Conservation (phyloP, 2,329 filamentous ascomycete species). For the Cryphonectria nitschkei region DNA sequence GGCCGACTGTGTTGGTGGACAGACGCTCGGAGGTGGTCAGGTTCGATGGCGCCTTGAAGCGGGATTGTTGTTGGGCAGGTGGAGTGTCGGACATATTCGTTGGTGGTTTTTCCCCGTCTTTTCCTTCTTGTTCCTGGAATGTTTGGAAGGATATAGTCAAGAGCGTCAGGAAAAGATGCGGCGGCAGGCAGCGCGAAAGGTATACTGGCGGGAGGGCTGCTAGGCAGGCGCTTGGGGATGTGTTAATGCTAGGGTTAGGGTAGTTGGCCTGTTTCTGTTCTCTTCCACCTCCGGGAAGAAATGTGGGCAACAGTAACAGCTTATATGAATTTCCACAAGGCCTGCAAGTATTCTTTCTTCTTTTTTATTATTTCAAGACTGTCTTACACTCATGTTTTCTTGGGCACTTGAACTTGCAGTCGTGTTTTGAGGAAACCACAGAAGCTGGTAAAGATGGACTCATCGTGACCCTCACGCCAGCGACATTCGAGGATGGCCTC, state of each 20-base stretch:
- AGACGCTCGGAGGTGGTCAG: slow-evolving; percentile 79
- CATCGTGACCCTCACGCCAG: slow-evolving; percentile 78
- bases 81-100: slow-evolving; percentile 45
- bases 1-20: slow-evolving; percentile 84
- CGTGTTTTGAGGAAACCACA: slow-evolving; percentile 74
- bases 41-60: slow-evolving; percentile 73
- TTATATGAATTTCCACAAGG: neutral
- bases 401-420: slow-evolving; percentile 33
- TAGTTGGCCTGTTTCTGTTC: neutral
- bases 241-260: slow-evolving; percentile 5
- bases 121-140: neutral
- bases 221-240: neutral
- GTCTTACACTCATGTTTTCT: neutral
- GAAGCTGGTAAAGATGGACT: slow-evolving; percentile 82
- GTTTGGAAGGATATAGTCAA: neutral
- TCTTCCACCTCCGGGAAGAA: neutral
- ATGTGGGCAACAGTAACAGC: too few relatives aligned
- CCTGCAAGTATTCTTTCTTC: too few relatives aligned
- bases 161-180: neutral
- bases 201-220: neutral
- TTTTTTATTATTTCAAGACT: neutral
- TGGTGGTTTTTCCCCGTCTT: neutral
- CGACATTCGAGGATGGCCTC: slow-evolving; percentile 57
- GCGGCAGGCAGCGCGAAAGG: neutral
- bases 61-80: slow-evolving; percentile 42